phyloP scores from a whole-genome alignment of 2,329 filamentous ascomycete genomes.

The Arthrobotrys musiformis region DNA sequence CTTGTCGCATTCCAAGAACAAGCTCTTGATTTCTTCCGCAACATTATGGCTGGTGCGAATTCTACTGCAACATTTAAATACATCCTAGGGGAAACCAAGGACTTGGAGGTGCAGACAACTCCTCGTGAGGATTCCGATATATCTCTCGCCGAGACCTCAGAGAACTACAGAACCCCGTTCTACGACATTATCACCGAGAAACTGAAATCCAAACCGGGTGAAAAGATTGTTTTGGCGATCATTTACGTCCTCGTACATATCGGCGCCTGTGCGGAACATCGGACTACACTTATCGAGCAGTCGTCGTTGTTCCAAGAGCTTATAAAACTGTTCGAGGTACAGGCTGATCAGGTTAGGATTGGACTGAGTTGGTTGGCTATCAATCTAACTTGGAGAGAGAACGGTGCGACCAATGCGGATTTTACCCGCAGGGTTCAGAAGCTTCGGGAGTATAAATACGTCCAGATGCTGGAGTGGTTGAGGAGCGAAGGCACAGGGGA shows the following conservation, averaged over 20 bases:
- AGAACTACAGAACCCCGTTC: slow-evolving; percentile 44
- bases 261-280: slow-evolving; percentile 79
- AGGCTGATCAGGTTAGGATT: slow-evolving; percentile 77
- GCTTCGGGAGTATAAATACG: slow-evolving; percentile 77
- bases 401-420: slow-evolving; percentile 75
- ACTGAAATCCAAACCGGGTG: slow-evolving; percentile 54
- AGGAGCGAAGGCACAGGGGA: slow-evolving; percentile 60
- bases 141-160: slow-evolving; percentile 7
- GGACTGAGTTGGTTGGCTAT: slow-evolving; percentile 84
- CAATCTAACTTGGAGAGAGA: slow-evolving; percentile 81
- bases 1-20: slow-evolving; percentile 83
- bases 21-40: slow-evolving; percentile 86
- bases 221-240: slow-evolving; percentile 79
- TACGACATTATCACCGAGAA: slow-evolving; percentile 50
- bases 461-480: slow-evolving; percentile 73
- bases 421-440: slow-evolving; percentile 75
- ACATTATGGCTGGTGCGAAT: slow-evolving; percentile 78
- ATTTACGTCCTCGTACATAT: slow-evolving; percentile 88
- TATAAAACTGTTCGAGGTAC: slow-evolving; percentile 77
- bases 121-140: slow-evolving; percentile 8
- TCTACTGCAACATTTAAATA: slow-evolving; percentile 81
- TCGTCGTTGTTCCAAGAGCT: slow-evolving; percentile 78
- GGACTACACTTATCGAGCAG: slow-evolving; percentile 80
- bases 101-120: slow-evolving; percentile 61
- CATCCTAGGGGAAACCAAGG: slow-evolving; percentile 72